These are phyloP conservation scores for Apiospora marii DNA, from an alignment of 2,329 filamentous ascomycete species.

Conservation along the genomic window DNA sequence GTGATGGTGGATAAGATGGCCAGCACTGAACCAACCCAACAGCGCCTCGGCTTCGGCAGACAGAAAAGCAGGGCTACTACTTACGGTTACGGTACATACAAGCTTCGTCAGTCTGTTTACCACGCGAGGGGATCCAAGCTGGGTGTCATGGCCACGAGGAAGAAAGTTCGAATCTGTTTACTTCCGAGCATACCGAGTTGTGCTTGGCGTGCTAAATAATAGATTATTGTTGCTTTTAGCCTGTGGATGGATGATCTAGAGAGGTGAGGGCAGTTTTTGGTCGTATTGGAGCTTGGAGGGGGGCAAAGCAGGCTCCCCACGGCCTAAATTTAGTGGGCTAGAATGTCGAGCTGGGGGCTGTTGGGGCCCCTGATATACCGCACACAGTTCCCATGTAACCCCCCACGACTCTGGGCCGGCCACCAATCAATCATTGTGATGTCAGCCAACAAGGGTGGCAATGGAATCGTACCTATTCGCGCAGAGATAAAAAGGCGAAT, in stretches of 20 bases:
- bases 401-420: not conserved
- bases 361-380: not conserved
- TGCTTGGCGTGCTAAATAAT: conserved; percentile 9
- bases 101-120: not conserved
- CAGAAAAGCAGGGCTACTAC: not conserved
- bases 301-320: conserved; percentile 3
- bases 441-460: not conserved
- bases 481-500: not conserved
- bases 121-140: not conserved
- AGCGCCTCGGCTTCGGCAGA: not conserved
- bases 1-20: not conserved
- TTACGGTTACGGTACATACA: not conserved
- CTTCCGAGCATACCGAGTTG: not conserved
- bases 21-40: not conserved
- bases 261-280: not conserved
- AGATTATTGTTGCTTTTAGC: conserved; percentile 12
- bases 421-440: not conserved
- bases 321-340: conserved; percentile 4
- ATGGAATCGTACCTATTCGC: not conserved
- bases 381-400: not conserved
- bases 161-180: not conserved
- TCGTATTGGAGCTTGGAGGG: not conserved
- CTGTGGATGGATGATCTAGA: conserved; percentile 4
- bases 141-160: not conserved
- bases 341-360: not conserved